Conservation (phyloP, 73 alveolate genomes). For the Effrenium voratum region DNA sequence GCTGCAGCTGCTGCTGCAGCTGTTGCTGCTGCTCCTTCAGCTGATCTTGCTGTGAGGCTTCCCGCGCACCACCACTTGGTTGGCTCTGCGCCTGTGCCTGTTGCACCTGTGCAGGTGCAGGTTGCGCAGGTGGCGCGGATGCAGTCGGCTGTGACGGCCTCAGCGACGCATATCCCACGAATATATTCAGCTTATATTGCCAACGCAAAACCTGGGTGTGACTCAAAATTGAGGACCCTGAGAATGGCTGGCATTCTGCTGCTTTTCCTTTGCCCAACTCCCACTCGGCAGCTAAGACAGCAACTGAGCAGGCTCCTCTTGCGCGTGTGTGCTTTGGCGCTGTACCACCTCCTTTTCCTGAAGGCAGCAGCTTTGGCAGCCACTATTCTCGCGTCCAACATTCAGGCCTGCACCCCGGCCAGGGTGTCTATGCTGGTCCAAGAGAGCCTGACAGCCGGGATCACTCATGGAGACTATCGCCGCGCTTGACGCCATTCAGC, state of each 20-base stretch:
- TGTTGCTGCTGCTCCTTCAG: constrained; percentile 92
- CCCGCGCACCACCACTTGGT: too few relatives aligned
- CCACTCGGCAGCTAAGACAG: neutral
- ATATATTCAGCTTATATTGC: too few relatives aligned
- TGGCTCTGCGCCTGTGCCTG: too few relatives aligned
- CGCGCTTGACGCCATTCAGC: too few relatives aligned
- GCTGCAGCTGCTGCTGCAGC: constrained; percentile 81
- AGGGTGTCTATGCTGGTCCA: constrained; percentile 86
- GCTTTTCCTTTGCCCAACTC: neutral
- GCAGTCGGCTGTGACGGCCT: constrained; percentile 7
- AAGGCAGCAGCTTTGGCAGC: neutral
- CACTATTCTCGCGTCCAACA: neutral
- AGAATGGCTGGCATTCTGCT: neutral
- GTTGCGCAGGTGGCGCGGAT: neutral
- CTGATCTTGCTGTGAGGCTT: constrained; percentile 71
- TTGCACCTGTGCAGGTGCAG: neutral
- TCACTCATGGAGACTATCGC: too few relatives aligned
- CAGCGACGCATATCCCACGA: too few relatives aligned
- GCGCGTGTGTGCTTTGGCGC: constrained; percentile 13
- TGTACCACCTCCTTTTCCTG: constrained; percentile 53
- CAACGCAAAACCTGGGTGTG: too few relatives aligned
- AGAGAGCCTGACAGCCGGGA: constrained; percentile 18
- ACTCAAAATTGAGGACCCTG: neutral
- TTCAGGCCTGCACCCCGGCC: constrained; percentile 66
- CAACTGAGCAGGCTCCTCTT: constrained; percentile 46